These are phyloP conservation scores for Fusarium illudens DNA, from an alignment of 2,329 filamentous ascomycete species.

Conservation along the genomic window DNA sequence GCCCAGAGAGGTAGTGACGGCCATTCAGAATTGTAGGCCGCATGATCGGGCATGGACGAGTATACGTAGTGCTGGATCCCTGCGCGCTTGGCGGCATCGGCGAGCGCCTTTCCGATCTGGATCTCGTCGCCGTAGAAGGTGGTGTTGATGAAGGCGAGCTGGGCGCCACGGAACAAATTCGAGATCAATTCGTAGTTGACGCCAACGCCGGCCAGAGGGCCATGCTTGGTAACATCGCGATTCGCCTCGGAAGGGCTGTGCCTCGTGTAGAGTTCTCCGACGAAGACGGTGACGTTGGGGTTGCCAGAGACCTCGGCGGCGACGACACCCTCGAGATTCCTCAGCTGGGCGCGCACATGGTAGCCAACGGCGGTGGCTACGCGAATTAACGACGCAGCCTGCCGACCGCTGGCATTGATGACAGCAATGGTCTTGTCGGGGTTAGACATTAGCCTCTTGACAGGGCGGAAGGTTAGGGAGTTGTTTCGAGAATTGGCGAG, in stretches of 20 bases:
- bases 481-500: constrained; percentile 65
- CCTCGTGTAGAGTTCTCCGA: constrained; percentile 70
- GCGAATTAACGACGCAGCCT: constrained; percentile 93
- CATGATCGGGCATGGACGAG: constrained; percentile 96
- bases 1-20: constrained; percentile 90
- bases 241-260: constrained; percentile 60
- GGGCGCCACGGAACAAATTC: constrained; percentile 81
- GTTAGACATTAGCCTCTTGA: constrained; percentile 66
- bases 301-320: constrained; percentile 85
- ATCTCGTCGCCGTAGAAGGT: constrained; percentile 97
- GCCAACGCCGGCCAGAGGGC: constrained; percentile 67
- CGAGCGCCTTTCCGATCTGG: constrained; percentile 85
- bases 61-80: constrained; percentile 93
- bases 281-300: constrained; percentile 75
- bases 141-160: constrained; percentile 96
- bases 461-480: constrained; percentile 67
- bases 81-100: constrained; percentile 85
- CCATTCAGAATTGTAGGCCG: constrained; percentile 78
- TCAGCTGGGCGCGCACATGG: constrained; percentile 89
- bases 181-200: constrained; percentile 78
- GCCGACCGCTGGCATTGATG: constrained; percentile 94
- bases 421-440: constrained; percentile 86
- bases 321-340: constrained; percentile 86
- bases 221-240: constrained; percentile 74
- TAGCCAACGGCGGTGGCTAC: constrained; percentile 94